These are phyloP conservation scores for Dactylellina cionopaga DNA, from an alignment of 2,329 filamentous ascomycete species.

Conservation along the genomic window DNA sequence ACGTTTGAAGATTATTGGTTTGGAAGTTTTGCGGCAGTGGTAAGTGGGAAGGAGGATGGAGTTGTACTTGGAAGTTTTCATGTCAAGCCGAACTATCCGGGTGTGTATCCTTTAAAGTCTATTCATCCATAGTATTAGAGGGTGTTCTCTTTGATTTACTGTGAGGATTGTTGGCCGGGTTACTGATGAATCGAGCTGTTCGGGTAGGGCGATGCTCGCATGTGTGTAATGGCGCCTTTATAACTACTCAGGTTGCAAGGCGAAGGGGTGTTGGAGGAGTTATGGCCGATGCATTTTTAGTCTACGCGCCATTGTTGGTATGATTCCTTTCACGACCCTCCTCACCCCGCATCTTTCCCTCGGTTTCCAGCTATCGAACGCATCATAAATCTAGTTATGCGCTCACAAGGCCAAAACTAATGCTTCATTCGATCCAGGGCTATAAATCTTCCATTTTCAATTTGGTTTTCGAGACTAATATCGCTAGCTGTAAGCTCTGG, in stretches of 20 bases:
- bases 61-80: constrained; percentile 65
- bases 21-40: constrained; percentile 76
- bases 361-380: background rate
- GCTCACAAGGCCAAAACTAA: background rate
- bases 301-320: constrained; percentile 76
- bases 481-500: constrained; percentile 77
- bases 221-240: constrained; percentile 80
- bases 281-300: constrained; percentile 80
- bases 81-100: constrained; percentile 50
- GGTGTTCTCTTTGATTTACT: background rate
- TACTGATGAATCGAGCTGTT: background rate
- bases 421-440: constrained; percentile 60
- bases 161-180: background rate
- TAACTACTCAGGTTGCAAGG: constrained; percentile 77
- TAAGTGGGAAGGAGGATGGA: constrained; percentile 71
- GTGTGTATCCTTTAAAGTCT: constrained; percentile 1
- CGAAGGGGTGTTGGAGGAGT: constrained; percentile 78
- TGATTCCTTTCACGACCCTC: constrained; percentile 46
- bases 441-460: constrained; percentile 81
- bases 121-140: background rate
- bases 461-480: constrained; percentile 78
- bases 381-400: background rate
- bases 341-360: background rate
- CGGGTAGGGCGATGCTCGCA: constrained; percentile 70
- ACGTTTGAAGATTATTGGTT: constrained; percentile 77